These are phyloP conservation scores for Abrus pulchellus DNA, from an alignment of 306 rosid genomes.

Conservation along the genomic window DNA sequence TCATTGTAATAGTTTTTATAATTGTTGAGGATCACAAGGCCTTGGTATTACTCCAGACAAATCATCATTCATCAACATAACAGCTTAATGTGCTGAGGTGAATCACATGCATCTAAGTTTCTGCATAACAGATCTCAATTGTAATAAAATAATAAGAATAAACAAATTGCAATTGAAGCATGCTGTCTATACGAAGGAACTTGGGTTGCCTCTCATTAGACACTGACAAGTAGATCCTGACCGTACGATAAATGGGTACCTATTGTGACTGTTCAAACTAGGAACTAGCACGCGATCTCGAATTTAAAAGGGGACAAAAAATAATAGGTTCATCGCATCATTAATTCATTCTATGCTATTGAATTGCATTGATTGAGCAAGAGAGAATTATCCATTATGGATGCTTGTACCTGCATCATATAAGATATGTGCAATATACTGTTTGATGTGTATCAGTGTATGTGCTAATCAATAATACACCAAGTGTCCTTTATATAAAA, in stretches of 20 bases:
- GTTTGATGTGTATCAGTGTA: constrained; percentile 26
- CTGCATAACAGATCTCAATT: constrained; percentile 48
- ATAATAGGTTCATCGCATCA: constrained; percentile 28
- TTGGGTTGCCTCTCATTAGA: constrained; percentile 51
- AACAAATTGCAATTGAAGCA: constrained; percentile 39
- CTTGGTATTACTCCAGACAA: constrained; percentile 51
- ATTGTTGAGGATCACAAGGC: constrained; percentile 57
- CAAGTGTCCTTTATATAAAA: constrained; percentile 13
- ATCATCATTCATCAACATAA: constrained; percentile 52
- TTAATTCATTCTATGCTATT: constrained; percentile 1
- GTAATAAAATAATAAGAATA: constrained; percentile 27
- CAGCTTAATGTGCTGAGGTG: constrained; percentile 61
- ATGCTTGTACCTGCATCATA: constrained; percentile 43
- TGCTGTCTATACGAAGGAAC: constrained; percentile 19
- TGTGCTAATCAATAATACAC: background rate
- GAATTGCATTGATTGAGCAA: constrained; percentile 33
- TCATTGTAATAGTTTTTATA: background rate
- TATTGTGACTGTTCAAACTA: constrained; percentile 48
- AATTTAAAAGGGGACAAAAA: constrained; percentile 41
- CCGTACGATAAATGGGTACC: constrained; percentile 62
- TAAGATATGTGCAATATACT: constrained; percentile 33
- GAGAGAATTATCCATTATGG: constrained; percentile 38
- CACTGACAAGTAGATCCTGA: constrained; percentile 65
- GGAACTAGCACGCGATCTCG: constrained; percentile 53
- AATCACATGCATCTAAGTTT: constrained; percentile 73